Conservation (phyloP, 345 rosid genomes). For the Euclidium syriacum region DNA sequence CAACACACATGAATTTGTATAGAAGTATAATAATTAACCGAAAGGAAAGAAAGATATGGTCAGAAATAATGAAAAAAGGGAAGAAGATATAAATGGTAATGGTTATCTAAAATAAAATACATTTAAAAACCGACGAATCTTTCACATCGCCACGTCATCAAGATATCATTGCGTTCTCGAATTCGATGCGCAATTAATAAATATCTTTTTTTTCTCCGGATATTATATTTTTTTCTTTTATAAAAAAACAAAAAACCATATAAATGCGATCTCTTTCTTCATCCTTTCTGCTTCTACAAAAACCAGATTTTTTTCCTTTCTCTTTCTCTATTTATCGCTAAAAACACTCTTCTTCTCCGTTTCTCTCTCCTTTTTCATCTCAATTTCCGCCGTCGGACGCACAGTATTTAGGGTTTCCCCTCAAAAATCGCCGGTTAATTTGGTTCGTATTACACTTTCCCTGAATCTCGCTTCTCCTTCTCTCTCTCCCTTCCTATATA, state of each 20-base stretch:
- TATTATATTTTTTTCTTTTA: neutral
- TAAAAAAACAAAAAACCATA: neutral
- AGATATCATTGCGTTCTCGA: slow-evolving; percentile 15
- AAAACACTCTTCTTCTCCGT: neutral
- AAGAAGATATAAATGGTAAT: too few species aligned
- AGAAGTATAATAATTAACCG: too few species aligned
- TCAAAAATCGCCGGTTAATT: slow-evolving; percentile 6
- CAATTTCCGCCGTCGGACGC: neutral
- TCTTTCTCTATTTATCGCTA: neutral
- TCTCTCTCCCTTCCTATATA: slow-evolving; percentile 1
- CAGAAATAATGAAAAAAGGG: too few species aligned
- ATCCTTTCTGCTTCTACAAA: neutral
- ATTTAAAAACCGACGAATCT: neutral
- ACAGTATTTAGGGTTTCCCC: neutral
- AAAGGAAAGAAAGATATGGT: neutral
- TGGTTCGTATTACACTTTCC: slow-evolving; percentile 22
- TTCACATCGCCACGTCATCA: slow-evolving; percentile 24
- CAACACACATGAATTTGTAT: too few species aligned
- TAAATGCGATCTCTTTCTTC: neutral
- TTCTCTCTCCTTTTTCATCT: neutral
- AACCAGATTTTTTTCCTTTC: neutral
- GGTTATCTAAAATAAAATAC: neutral
- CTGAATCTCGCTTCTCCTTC: neutral
- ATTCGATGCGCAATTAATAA: slow-evolving; percentile 1
- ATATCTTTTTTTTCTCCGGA: neutral